These are phyloP conservation scores for Torulaspora franciscae DNA, from an alignment of 805 yeast genomes.

Conservation along the genomic window DNA sequence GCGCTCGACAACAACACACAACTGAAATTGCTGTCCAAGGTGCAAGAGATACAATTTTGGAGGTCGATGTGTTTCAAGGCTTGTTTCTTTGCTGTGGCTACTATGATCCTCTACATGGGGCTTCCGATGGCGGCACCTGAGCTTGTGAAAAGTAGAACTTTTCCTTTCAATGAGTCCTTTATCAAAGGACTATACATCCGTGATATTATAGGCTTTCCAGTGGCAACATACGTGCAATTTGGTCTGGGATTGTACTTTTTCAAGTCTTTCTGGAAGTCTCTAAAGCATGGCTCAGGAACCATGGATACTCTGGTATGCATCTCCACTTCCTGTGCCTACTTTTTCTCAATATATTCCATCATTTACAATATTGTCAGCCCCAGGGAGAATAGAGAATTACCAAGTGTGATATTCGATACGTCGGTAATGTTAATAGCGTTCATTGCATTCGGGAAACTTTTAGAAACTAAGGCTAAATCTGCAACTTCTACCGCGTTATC, in stretches of 20 bases:
- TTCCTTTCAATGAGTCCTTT: conserved; percentile 27
- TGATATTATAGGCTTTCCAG: conserved; percentile 56
- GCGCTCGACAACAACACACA: conserved; percentile 61
- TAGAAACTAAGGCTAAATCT: conserved; percentile 90
- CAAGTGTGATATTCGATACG: conserved; percentile 79
- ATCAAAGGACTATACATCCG: conserved; percentile 29
- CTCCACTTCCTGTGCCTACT: conserved; percentile 74
- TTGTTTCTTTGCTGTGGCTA: conserved; percentile 56
- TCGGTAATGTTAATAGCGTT: conserved; percentile 78
- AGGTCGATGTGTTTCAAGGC: conserved; percentile 49
- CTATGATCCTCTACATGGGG: conserved; percentile 47
- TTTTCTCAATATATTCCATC: conserved; percentile 66
- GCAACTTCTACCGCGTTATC: conserved; percentile 88
- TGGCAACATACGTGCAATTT: conserved; percentile 60
- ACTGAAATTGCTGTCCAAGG: conserved; percentile 58
- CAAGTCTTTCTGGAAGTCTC: conserved; percentile 56
- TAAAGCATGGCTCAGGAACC: conserved; percentile 67
- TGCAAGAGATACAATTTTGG: conserved; percentile 74
- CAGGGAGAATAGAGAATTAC: conserved; percentile 39
- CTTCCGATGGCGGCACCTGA: conserved; percentile 39
- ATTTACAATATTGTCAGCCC: conserved; percentile 40
- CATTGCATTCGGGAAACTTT: conserved; percentile 83
- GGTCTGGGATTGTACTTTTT: conserved; percentile 64
- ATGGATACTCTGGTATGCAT: conserved; percentile 90
- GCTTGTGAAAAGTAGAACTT: conserved; percentile 31